These are phyloP conservation scores for Neofusicoccum kwambonambiense DNA, from an alignment of 2,329 filamentous ascomycete species.

Conservation along the genomic window DNA sequence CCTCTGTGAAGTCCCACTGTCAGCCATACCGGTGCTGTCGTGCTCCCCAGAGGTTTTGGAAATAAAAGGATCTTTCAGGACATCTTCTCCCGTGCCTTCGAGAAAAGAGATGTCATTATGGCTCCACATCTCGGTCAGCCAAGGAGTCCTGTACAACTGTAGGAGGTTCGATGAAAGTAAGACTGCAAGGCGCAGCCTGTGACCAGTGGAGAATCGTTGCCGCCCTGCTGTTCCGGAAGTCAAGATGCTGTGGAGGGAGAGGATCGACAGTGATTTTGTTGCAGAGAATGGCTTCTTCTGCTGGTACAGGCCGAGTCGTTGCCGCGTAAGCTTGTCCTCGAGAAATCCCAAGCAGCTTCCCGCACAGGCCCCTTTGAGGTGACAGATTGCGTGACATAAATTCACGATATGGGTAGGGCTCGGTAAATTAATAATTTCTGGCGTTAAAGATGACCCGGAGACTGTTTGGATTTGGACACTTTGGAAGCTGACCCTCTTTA, in stretches of 20 bases:
- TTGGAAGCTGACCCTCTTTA: background rate
- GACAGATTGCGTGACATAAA: background rate
- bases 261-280: background rate
- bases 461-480: background rate
- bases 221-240: background rate
- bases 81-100: slow-evolving; percentile 16
- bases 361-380: background rate
- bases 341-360: background rate
- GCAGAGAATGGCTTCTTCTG: background rate
- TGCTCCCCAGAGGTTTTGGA: background rate
- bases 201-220: background rate
- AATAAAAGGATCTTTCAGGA: background rate
- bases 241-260: background rate
- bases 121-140: slow-evolving; percentile 26
- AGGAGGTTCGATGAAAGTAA: slow-evolving; percentile 26
- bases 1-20: too few species aligned
- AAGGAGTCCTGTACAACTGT: slow-evolving; percentile 28
- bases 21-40: background rate
- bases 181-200: slow-evolving; percentile 24
- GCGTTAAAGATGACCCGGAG: background rate
- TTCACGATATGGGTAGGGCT: background rate
- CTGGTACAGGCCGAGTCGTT: background rate
- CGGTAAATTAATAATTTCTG: background rate
- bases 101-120: slow-evolving; percentile 28
- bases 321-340: background rate